Base-by-base conservation (phyloP, 2,329 filamentous ascomycete genomes). In the Phialophora tarda region DNA sequence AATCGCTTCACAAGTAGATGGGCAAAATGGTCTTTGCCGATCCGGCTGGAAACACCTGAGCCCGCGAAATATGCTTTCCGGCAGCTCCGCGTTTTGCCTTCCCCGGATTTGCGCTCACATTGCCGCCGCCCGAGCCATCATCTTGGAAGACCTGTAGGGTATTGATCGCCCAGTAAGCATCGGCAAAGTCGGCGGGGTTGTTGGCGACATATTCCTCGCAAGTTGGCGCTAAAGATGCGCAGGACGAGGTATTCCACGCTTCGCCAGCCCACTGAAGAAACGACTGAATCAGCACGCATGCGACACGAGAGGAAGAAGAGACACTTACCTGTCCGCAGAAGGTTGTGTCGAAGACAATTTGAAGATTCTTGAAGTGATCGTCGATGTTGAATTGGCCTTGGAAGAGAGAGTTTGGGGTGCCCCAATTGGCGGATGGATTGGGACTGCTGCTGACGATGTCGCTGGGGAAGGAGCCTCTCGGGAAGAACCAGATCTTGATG, bases 91-190 rank as follows among this genome's bases (percentile, higher is more conserved):
- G 48, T 53, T 26, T 55, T n/a, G 48, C 44, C 32, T 7, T 7
- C 26, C 8, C 48, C 23, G 47, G 32, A 44, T 56, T 59, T 21
- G 48, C n/a, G 6, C 44, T 51, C 17, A 32, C 23, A 23, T 61
- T 66, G 24, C 11, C 17, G 50, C 32, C 50, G 14, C 38, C 59
- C 26, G 59, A 48, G 24, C 61, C 68, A 62, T 67, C 59, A 64
- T 72, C 69, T 66, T 83, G 79, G 73, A 83, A 92, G n/a, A 91
- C 84, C 77, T 86, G 88, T 74, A 92, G 80, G 47, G 83, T 86
- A 74, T 89, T 89, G 79, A 96, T 85, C 66, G 87, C 79, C 90
- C 91, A 96, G 30, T 41, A 94, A 2, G 90, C 86, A 34, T 93
- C 83, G 44, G 78, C 76, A 76, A 93, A 95, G 28, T 83, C 89